phyloP scores from a whole-genome alignment of 1,139 yeast species.

The Magnusiomyces starmeri region DNA sequence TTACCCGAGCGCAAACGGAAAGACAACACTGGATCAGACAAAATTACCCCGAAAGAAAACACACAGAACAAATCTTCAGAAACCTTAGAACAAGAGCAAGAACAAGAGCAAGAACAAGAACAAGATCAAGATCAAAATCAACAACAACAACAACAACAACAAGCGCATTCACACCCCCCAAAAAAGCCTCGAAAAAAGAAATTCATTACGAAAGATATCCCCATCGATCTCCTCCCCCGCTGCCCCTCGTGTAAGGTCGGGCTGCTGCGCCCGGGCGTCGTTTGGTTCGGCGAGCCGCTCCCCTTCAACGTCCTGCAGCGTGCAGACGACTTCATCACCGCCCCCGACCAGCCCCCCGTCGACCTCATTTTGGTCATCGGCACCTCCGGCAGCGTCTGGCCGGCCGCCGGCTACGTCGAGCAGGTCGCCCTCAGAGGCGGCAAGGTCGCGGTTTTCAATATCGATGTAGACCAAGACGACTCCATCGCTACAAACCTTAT shows the following conservation, averaged over 20 bases:
- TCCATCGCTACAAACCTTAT: background rate
- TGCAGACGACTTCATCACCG: slow-evolving; percentile 66
- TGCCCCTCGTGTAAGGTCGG: slow-evolving; percentile 66
- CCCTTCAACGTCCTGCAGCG: slow-evolving; percentile 54
- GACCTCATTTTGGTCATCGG: slow-evolving; percentile 79
- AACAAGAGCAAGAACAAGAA: slow-evolving; percentile 11
- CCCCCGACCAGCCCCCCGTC: slow-evolving; percentile 36
- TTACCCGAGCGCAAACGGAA: background rate
- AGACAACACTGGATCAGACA: slow-evolving; percentile 32
- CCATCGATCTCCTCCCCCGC: slow-evolving; percentile 52
- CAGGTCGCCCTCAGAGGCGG: slow-evolving; percentile 68
- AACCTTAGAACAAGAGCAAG: slow-evolving; percentile 10
- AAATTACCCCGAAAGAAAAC: background rate
- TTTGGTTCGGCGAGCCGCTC: slow-evolving; percentile 86
- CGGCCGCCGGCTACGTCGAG: slow-evolving; percentile 86
- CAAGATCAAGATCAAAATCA: background rate
- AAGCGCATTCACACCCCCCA: background rate
- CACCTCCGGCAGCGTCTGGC: slow-evolving; percentile 80
- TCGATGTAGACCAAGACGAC: slow-evolving; percentile 43
- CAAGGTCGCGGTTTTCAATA: slow-evolving; percentile 75
- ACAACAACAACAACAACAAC: slow-evolving; percentile 17
- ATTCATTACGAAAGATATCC: slow-evolving; percentile 28
- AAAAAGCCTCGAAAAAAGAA: slow-evolving; percentile 1
- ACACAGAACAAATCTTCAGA: slow-evolving; percentile 10
- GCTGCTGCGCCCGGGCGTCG: slow-evolving; percentile 76